Base-by-base conservation (phyloP, 2,329 filamentous ascomycete genomes). In the Daldinia eschscholtzii region DNA sequence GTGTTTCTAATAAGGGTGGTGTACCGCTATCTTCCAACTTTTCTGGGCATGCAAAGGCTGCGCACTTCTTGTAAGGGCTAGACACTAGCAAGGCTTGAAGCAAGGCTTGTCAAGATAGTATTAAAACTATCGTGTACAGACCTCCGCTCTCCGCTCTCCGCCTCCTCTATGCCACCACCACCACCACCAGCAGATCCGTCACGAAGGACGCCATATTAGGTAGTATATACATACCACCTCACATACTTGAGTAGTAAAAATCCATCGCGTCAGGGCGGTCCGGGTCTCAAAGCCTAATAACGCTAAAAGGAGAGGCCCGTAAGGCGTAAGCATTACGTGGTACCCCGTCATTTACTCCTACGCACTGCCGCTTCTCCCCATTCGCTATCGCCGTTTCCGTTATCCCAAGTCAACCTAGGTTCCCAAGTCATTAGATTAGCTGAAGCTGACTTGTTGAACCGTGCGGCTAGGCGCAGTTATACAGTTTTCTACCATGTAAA, bases 391-490 rank as follows among this genome's bases (percentile, higher is more conserved):
- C 57, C 64, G 69, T 65, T 71, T 65, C 53, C 53, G 46, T 33
- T 62, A 64, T 61, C 59, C 57, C 56, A 61, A 58, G 57, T 61
- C 26, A 33, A 23, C 20, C 9, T 4, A 39, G 9, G 33, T 39
- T 15, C 10, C 12, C 44, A 59, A 55, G 9, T 55, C n/a, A 37
- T 65, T 71, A 68, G 65, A 37, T 65, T 71, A 68, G 65, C 63
- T 64, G 61, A 64, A 66, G 44, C 48, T 35, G 61, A 61, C 50
- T 57, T 61, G 57, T 44, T 39, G 48, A 61, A 64, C 64, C 52
- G 62, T 68, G 64, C 64, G 67, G 67, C 67, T 68, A 72, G 64
- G 64, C 67, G 64, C 70, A 72, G 70, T 56, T 66, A 71, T 70
- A 61, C 64, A 65, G 56, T 70, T 67, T 70, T 70, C 30, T 39